phyloP scores from a whole-genome alignment of 768 basidiomycete species.

The Fibroporia radiculosa region DNA sequence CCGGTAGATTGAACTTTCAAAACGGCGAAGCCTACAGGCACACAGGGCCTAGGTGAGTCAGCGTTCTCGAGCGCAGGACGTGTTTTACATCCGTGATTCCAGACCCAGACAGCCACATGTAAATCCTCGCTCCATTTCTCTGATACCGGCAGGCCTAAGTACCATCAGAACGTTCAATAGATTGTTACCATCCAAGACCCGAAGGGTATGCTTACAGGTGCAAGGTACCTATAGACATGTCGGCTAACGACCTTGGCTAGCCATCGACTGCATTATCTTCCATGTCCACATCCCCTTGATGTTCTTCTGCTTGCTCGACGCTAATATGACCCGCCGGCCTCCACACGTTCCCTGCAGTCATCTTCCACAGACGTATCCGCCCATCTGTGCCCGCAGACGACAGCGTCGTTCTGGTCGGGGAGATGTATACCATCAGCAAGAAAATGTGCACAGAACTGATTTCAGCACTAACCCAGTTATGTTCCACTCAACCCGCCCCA shows the following conservation, averaged over 20 bases:
- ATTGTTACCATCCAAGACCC: too few relatives aligned
- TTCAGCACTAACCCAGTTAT: conserved; percentile 57
- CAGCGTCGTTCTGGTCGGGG: conserved; percentile 58
- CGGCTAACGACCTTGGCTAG: conserved; percentile 10
- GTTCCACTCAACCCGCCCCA: conserved; percentile 92
- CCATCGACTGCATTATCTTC: conserved; percentile 32
- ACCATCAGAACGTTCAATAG: too few relatives aligned
- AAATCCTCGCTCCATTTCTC: too few relatives aligned
- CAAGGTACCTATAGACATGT: too few relatives aligned
- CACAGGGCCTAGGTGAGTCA: too few relatives aligned
- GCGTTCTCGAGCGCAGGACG: too few relatives aligned
- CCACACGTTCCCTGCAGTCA: conserved; percentile 79
- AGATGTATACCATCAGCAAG: background rate
- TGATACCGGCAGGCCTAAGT: too few relatives aligned
- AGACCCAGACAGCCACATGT: too few relatives aligned
- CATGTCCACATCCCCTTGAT: conserved; percentile 37
- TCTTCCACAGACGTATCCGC: conserved; percentile 79
- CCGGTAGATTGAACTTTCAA: too few relatives aligned
- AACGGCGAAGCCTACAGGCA: too few relatives aligned
- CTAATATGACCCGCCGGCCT: conserved; percentile 74
- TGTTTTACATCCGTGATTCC: too few relatives aligned
- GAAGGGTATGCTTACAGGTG: too few relatives aligned
- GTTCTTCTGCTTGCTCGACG: conserved; percentile 64
- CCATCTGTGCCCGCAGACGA: conserved; percentile 82
- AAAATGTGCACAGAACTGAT: background rate